Conservation (phyloP, 208 protist genomes). For the Trypanosoma theileri region DNA sequence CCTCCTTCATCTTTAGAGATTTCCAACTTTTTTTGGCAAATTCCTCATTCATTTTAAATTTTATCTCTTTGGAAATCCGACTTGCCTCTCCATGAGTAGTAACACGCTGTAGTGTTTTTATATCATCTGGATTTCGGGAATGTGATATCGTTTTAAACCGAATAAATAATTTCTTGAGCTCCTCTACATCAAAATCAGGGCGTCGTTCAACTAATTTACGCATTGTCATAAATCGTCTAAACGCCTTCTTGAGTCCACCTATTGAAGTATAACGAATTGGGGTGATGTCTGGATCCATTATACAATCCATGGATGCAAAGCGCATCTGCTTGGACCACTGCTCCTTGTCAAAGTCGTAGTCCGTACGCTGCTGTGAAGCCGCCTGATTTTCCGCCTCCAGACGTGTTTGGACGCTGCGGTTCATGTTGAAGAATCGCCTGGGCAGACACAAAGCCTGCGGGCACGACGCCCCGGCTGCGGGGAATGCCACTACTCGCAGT, state of each 20-base stretch:
- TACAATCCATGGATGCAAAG: constrained; percentile 92
- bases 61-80: constrained; percentile 84
- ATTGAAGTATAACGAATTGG: constrained; percentile 84
- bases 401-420: constrained; percentile 83
- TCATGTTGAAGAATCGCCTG: constrained; percentile 74
- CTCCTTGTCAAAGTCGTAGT: constrained; percentile 93
- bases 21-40: constrained; percentile 90
- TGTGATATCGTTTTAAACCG: constrained; percentile 70
- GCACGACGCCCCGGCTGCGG: not conserved
- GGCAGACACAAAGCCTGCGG: not conserved
- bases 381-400: constrained; percentile 75
- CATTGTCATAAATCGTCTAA: constrained; percentile 87
- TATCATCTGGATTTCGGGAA: constrained; percentile 54
- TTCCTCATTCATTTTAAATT: constrained; percentile 73
- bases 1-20: constrained; percentile 63
- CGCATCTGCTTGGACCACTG: constrained; percentile 92
- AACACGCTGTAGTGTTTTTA: constrained; percentile 75
- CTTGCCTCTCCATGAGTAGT: constrained; percentile 87
- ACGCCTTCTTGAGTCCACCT: constrained; percentile 62
- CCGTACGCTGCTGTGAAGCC: constrained; percentile 74
- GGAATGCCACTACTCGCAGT: not conserved
- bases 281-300: constrained; percentile 88
- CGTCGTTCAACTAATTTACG: constrained; percentile 83
- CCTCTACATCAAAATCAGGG: constrained; percentile 71
- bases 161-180: constrained; percentile 75